Conservation (phyloP, 2,329 filamentous ascomycete species). For the Hypoxylon rubiginosum region DNA sequence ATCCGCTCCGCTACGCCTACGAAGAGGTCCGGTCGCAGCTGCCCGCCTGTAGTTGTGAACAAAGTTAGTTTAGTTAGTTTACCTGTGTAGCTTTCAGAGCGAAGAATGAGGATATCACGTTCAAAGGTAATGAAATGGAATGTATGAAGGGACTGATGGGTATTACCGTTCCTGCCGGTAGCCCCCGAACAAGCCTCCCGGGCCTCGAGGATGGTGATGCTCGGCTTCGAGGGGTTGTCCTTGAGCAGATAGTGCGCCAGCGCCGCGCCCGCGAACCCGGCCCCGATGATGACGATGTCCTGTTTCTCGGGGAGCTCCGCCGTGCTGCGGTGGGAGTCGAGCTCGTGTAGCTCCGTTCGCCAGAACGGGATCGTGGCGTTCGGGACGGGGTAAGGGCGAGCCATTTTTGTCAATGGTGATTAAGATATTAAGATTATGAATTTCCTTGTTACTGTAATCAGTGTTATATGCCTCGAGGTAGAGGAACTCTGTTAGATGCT, state of each 20-base stretch:
- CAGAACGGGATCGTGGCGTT: constrained; percentile 64
- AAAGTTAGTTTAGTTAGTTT: background rate
- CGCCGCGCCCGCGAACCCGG: constrained; percentile 66
- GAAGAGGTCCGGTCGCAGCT: constrained; percentile 45
- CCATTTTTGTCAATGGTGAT: constrained; percentile 22
- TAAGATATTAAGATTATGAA: constrained; percentile 19
- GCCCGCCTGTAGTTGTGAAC: constrained; percentile 40
- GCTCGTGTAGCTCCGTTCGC: constrained; percentile 65
- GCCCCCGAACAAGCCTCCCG: constrained; percentile 50
- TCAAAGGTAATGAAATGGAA: constrained; percentile 7
- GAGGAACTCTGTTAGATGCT: background rate
- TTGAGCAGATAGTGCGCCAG: constrained; percentile 61
- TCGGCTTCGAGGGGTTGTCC: constrained; percentile 47
- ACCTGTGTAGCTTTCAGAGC: constrained; percentile 6
- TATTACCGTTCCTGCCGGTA: constrained; percentile 46
- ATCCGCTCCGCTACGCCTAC: constrained; percentile 40
- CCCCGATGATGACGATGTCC: constrained; percentile 67
- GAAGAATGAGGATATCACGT: background rate
- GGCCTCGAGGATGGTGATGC: constrained; percentile 49
- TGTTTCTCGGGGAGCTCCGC: constrained; percentile 60
- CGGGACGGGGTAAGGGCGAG: constrained; percentile 43
- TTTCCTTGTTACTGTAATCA: background rate
- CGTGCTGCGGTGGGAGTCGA: constrained; percentile 66
- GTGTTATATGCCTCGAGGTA: background rate
- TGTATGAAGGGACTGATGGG: too few species aligned